These are phyloP conservation scores for Corinectria fuckeliana DNA, from an alignment of 2,329 filamentous ascomycete species.

Conservation along the genomic window DNA sequence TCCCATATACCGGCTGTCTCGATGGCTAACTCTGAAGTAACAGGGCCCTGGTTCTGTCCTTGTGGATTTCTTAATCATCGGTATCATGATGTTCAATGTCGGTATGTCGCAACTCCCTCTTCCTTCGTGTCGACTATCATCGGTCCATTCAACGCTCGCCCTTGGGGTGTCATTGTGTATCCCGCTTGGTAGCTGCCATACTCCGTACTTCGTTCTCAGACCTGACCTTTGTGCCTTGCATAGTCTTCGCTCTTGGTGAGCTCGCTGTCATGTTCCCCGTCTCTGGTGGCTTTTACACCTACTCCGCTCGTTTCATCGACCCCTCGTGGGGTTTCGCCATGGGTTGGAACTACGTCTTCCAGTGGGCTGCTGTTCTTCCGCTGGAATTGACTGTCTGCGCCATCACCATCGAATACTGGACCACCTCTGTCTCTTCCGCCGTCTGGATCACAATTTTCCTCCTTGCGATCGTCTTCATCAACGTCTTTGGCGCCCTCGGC, in stretches of 20 bases:
- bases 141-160: too few relatives aligned
- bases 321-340: constrained; percentile 65
- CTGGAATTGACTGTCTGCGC: constrained; percentile 59
- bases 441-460: constrained; percentile 64
- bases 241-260: constrained; percentile 65
- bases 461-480: constrained; percentile 56
- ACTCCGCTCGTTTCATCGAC: constrained; percentile 67
- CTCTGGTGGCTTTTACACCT: constrained; percentile 68
- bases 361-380: constrained; percentile 57
- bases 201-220: too few relatives aligned
- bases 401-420: constrained; percentile 61
- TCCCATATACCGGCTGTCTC: neutral
- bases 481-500: constrained; percentile 61
- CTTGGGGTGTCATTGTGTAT: too few relatives aligned
- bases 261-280: constrained; percentile 67
- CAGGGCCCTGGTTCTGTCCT: constrained; percentile 51
- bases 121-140: neutral
- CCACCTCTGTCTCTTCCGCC: constrained; percentile 52
- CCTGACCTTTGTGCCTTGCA: constrained; percentile 11
- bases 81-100: constrained; percentile 67
- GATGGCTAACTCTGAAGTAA: constrained; percentile 10
- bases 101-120: constrained; percentile 22
- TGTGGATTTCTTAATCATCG: constrained; percentile 61
- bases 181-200: too few relatives aligned
- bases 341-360: constrained; percentile 54